Conservation (phyloP, 2,329 filamentous ascomycete genomes). For the Colletotrichum melonis region DNA sequence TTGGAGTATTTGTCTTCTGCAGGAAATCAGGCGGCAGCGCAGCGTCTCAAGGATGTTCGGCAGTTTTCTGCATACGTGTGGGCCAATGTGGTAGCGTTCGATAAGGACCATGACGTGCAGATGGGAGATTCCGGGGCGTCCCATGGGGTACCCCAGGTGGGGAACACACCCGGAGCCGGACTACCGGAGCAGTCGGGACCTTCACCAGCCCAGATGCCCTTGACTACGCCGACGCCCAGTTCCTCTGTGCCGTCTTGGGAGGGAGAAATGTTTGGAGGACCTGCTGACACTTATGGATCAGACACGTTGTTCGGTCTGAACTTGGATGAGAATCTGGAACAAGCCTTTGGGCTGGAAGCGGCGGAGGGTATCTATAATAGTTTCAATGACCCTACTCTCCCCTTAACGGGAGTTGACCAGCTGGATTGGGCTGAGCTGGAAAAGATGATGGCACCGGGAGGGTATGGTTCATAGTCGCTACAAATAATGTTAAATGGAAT, state of each 20-base stretch:
- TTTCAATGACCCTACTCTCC: conserved; percentile 43
- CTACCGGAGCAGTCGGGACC: conserved; percentile 1
- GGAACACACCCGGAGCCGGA: not conserved
- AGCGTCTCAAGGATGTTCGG: conserved; percentile 40
- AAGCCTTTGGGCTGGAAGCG: conserved; percentile 41
- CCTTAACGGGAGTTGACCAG: conserved; percentile 44
- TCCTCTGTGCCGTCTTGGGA: conserved; percentile 32
- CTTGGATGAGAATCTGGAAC: conserved; percentile 36
- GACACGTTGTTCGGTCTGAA: conserved; percentile 36
- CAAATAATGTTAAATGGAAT: not conserved
- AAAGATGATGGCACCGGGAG: conserved; percentile 40
- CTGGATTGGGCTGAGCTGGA: conserved; percentile 43
- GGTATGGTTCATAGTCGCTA: conserved; percentile 10
- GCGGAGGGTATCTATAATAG: conserved; percentile 42
- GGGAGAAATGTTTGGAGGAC: conserved; percentile 30
- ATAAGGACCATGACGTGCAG: conserved; percentile 29
- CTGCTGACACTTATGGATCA: conserved; percentile 18
- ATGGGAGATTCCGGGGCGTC: conserved; percentile 37
- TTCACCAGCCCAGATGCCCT: conserved; percentile 11
- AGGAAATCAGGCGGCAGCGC: conserved; percentile 41
- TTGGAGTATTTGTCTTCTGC: conserved; percentile 40
- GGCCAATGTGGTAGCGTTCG: conserved; percentile 37
- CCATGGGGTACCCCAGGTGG: conserved; percentile 9
- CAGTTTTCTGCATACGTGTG: conserved; percentile 43
- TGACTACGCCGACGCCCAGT: conserved; percentile 25